Base-by-base conservation (phyloP, 2,329 filamentous ascomycete species). In the Alternaria ventricosa region DNA sequence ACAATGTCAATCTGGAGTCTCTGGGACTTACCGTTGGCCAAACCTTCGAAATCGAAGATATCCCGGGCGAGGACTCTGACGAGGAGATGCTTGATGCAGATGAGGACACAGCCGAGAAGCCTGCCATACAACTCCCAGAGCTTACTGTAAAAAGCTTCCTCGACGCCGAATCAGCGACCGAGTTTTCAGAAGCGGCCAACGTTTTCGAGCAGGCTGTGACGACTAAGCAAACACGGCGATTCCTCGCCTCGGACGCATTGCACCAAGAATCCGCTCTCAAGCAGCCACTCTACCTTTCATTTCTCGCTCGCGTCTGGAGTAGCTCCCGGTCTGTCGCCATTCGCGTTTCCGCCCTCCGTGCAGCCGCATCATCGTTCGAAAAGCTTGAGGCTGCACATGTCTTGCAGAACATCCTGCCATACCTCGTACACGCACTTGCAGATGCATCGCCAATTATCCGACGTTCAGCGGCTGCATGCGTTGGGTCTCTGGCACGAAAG, bases 371-470 rank as follows among this genome's bases (percentile, higher is more conserved):
- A 18, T 60, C 69, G 5, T 57, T 80, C 13, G 72, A 71, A 50
- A 61, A 71, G 23, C 44, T 66, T 6, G 83, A 82, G 57, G 78
- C 75, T 22, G 82, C 82, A 20, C 75, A 87, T 8, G 92, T 97
- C 75, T 85, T 94, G 53, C 95, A 98, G 76, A 87, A 88, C 11
- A 78, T 97, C 18, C 76, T 97, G n/a, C 95, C 95, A 3, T 97
- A 97, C 80, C 84, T 90, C 30, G 82, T 97, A 49, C 84, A 87
- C 41, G 92, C 91, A 22, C 86, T 98, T 18, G 85, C 88, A 23
- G 95, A 98, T 77, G 82, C 89, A 6, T 92, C 92, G 1, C 89
- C 90, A 66, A 88, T 89, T 65, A 90, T 97, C 45, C 90, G 94
- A 47, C 88, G 89, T 65, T 89, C 92, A 55, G 92, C 94, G 20